Evolutionary conservation across 805 yeast species (phyloP).

Genomic region (Cyberlindnera mississippiensis): DNA sequence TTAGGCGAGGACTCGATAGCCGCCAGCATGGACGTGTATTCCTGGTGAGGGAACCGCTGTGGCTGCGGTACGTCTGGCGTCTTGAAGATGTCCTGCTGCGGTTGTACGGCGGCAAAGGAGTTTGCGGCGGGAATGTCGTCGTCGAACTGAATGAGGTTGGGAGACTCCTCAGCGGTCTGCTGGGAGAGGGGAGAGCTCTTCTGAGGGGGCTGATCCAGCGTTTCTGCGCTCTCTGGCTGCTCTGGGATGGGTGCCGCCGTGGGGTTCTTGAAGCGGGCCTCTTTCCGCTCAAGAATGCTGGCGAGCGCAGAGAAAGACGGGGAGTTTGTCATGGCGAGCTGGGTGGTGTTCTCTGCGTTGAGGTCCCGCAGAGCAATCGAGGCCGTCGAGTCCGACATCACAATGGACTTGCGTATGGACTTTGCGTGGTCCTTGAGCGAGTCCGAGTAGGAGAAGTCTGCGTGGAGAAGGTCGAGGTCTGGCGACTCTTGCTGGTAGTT

Average conservation of each 20-base stretch:
- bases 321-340: conserved; percentile 36
- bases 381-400: conserved; percentile 24
- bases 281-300: conserved; percentile 35
- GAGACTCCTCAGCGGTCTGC: conserved; percentile 19
- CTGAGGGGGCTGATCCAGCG: not conserved
- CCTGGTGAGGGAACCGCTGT: conserved; percentile 16
- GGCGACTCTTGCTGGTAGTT: conserved; percentile 19
- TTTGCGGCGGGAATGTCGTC: conserved; percentile 18
- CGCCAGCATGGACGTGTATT: conserved; percentile 19
- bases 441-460: conserved; percentile 21
- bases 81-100: conserved; percentile 23
- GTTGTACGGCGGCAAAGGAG: conserved; percentile 15
- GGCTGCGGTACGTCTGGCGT: conserved; percentile 25
- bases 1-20: conserved; percentile 4
- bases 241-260: conserved; percentile 5
- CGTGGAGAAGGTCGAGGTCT: conserved; percentile 18
- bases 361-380: conserved; percentile 12
- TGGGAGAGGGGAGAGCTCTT: conserved; percentile 8
- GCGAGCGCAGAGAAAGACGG: conserved; percentile 43
- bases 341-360: conserved; percentile 7
- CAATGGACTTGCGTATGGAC: conserved; percentile 22
- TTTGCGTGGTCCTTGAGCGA: conserved; percentile 19
- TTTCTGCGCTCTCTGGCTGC: not conserved
- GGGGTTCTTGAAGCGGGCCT: conserved; percentile 22
- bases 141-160: conserved; percentile 35